A percentile compares a stretch with the other conserved stretches of the same genome.
Evolutionary conservation across 257 asterid genomes (phyloP).

Genomic region (Linaria vulgaris): DNA sequence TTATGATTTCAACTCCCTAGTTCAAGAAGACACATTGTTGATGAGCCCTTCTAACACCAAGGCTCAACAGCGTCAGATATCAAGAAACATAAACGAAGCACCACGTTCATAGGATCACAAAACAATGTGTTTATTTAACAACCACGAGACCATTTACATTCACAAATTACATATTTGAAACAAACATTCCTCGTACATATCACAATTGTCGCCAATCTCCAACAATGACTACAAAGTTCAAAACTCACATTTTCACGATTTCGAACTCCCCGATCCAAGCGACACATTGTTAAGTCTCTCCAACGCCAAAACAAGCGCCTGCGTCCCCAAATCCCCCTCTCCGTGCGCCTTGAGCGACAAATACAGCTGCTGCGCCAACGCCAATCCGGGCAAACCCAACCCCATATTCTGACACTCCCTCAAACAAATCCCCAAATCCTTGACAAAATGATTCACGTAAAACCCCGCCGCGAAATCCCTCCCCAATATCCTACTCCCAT

Average conservation of each 20-base stretch:
- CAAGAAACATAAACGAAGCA: too few species aligned
- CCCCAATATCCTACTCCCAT: constrained; percentile 62
- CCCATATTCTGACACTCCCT: constrained; percentile 92
- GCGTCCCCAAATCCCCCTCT: constrained; percentile 87
- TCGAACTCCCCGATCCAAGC: constrained; percentile 24
- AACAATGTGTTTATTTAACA: too few species aligned
- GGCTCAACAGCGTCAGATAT: too few species aligned
- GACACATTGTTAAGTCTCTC: constrained; percentile 82
- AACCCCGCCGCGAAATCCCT: constrained; percentile 91
- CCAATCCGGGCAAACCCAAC: constrained; percentile 82
- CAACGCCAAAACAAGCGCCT: constrained; percentile 76
- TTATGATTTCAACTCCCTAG: too few species aligned
- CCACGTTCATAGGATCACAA: too few species aligned
- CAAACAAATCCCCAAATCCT: constrained; percentile 93
- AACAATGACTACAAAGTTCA: constrained; percentile 1
- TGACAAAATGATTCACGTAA: constrained; percentile 90
- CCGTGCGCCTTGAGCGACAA: constrained; percentile 83
- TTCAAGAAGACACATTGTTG: too few species aligned
- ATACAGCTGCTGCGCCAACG: constrained; percentile 89
- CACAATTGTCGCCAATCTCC: background rate
- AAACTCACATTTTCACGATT: constrained; percentile 26
- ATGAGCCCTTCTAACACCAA: too few species aligned
- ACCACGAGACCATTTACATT: too few species aligned
- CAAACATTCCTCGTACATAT: background rate
- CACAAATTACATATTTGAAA: background rate